Base-by-base conservation (phyloP, 805 yeast genomes). In the Blastobotrys muscicola region DNA sequence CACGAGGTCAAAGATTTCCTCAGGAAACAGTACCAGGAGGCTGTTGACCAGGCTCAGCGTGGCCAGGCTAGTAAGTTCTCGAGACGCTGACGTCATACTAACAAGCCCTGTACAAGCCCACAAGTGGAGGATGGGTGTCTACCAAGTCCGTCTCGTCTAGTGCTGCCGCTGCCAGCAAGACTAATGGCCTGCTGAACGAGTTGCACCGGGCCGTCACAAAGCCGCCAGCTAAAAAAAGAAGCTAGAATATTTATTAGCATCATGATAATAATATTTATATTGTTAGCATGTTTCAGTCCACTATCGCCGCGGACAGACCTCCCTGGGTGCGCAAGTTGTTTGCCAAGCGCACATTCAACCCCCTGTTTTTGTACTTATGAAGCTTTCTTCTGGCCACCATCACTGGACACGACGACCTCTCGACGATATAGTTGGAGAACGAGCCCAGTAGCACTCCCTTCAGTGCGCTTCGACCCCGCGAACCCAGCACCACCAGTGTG, bases 311-410 rank as follows among this genome's bases (percentile, higher is more conserved):
- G 9, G 49, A 26, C 32, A 53, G 33, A 20, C 51, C 42, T 3
- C 50, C 51, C 12, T 50, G 55, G 7, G 44, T 55, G 12, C 64
- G 54, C 29, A 62, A 48, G 41, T 61, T 62, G 45, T 62, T 62
- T 29, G 61, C 55, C 48, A 62, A 47, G 12, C 62, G 54, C 6
- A 57, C 62, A 31, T 78, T 67, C 59, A 77, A 73, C 29, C 72
- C 72, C 60, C 75, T 74, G 52, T 80, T 70, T 46, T 78, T 74
- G 49, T 79, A 71, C 64, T 80, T 80, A 66, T 81, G 80, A 55
- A 82, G 68, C 58, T 80, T 82, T 51, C 76, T 75, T 47, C 84
- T 70, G 14, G 82, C 90, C 39, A 82, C 89, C 90, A 82, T 82
- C 15, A 82, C 89, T 0, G 90, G 89, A 2, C 79, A 85, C 12